Percentiles rank a stretch among this genome's conserved stretches.
Evolutionary conservation across 179 eudicot genomes (phyloP).

Genomic region (Spergularia azorica): DNA sequence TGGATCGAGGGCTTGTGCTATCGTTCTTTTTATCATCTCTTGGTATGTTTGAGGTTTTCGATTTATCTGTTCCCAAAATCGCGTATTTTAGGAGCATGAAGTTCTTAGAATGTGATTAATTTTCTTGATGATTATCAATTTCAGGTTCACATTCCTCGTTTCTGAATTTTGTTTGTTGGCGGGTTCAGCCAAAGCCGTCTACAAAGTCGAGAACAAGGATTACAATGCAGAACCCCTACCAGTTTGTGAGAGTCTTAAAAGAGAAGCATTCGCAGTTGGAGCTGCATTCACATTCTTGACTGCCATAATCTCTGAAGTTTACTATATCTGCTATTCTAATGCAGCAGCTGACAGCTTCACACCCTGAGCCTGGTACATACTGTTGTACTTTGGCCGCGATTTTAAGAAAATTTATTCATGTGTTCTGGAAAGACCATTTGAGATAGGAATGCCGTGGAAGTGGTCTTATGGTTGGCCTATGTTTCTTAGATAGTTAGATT

Average conservation of each 20-base stretch:
- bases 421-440: background rate
- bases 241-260: constrained; percentile 76
- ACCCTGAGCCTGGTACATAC: constrained; percentile 23
- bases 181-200: constrained; percentile 81
- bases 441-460: constrained; percentile 3
- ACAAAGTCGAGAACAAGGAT: constrained; percentile 59
- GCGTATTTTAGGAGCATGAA: background rate
- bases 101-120: background rate
- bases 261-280: constrained; percentile 90
- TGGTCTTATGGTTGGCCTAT: background rate
- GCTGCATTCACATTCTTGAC: constrained; percentile 74
- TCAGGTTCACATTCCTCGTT: constrained; percentile 73
- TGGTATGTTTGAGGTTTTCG: constrained; percentile 43
- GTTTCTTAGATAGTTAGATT: background rate
- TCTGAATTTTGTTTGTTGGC: constrained; percentile 83
- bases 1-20: constrained; percentile 76
- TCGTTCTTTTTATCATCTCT: constrained; percentile 70
- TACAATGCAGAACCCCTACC: constrained; percentile 48
- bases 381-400: background rate
- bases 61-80: background rate
- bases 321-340: constrained; percentile 62
- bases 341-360: constrained; percentile 42
- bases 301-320: constrained; percentile 61
- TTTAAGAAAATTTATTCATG: constrained; percentile 10
- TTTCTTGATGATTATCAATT: background rate